phyloP scores from a whole-genome alignment of 2,329 filamentous ascomycete species.

The Fusarium sp. region DNA sequence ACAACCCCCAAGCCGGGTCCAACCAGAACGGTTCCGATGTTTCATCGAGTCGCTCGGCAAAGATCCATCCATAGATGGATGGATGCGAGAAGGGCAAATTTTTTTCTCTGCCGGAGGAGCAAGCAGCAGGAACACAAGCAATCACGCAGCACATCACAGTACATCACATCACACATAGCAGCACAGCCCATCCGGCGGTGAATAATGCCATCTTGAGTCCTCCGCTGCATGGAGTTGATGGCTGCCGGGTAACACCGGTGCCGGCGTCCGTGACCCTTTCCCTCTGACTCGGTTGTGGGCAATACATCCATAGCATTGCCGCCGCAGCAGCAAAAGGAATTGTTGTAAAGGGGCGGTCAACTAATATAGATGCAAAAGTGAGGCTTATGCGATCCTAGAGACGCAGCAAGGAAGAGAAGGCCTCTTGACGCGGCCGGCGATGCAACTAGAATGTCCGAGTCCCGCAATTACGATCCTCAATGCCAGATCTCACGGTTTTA shows the following conservation, averaged over 20 bases:
- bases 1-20: not conserved
- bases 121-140: not conserved
- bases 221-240: not conserved
- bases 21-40: not conserved
- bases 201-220: not conserved
- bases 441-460: not conserved
- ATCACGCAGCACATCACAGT: not conserved
- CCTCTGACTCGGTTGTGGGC: not conserved
- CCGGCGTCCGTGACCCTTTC: not conserved
- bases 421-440: not conserved
- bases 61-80: not conserved
- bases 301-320: not conserved
- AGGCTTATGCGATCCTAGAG: constrained; percentile 4
- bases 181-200: constrained; percentile 1
- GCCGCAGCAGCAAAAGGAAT: not conserved
- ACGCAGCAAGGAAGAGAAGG: not conserved
- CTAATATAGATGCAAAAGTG: constrained; percentile 6
- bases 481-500: not conserved
- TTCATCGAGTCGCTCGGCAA: constrained; percentile 5
- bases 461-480: not conserved
- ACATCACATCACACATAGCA: not conserved
- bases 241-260: constrained; percentile 1
- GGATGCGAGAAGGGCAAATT: not conserved
- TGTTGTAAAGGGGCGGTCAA: not conserved
- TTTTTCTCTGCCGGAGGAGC: not conserved